These are phyloP conservation scores for Vinca minor DNA, from an alignment of 257 asterid genomes.

Conservation along the genomic window DNA sequence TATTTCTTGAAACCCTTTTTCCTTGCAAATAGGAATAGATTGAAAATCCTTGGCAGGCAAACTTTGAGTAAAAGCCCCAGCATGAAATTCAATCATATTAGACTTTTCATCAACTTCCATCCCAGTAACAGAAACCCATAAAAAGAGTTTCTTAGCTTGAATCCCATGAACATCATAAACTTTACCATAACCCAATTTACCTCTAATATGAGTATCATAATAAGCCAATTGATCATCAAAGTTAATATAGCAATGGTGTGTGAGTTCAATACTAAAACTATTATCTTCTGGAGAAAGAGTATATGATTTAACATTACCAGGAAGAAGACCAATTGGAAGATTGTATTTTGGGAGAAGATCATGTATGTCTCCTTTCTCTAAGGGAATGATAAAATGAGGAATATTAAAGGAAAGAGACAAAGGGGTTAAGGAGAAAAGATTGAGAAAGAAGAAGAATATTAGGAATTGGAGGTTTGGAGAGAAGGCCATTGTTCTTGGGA, in stretches of 20 bases:
- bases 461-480: slow-evolving; percentile 15
- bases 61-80: slow-evolving; percentile 41
- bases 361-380: slow-evolving; percentile 21
- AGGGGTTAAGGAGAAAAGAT: slow-evolving; percentile 21
- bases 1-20: slow-evolving; percentile 24
- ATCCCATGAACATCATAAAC: slow-evolving; percentile 63
- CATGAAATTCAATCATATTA: slow-evolving; percentile 46
- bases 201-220: slow-evolving; percentile 41
- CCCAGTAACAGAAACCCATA: slow-evolving; percentile 60
- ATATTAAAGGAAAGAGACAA: slow-evolving; percentile 30
- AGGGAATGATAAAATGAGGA: slow-evolving; percentile 23
- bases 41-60: slow-evolving; percentile 50
- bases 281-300: slow-evolving; percentile 14
- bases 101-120: slow-evolving; percentile 41
- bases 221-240: slow-evolving; percentile 50
- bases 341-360: slow-evolving; percentile 25
- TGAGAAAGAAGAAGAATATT: slow-evolving; percentile 22
- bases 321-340: slow-evolving; percentile 30
- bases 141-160: slow-evolving; percentile 50
- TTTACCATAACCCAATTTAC: slow-evolving; percentile 47
- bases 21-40: slow-evolving; percentile 36
- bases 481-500: slow-evolving; percentile 24
- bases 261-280: slow-evolving; percentile 21
- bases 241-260: slow-evolving; percentile 49
- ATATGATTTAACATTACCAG: slow-evolving; percentile 18